Evolutionary conservation across 495 filamentous ascomycete genomes (phyloP), one percentile per base, ranked within the genome.

Genomic region (Pseudotulostoma volvatum): DNA sequence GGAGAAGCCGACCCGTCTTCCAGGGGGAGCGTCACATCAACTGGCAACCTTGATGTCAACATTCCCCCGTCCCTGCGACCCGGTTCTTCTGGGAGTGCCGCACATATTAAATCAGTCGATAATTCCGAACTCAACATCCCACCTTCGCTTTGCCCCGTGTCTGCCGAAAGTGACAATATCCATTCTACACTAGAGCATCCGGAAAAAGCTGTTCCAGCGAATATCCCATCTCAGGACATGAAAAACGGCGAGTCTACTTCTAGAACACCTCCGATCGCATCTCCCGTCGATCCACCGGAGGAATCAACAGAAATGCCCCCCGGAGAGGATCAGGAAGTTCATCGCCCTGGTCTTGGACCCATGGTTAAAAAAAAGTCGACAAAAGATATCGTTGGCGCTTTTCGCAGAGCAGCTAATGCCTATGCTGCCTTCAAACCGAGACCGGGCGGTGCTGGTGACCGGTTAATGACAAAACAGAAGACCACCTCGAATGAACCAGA

Each of bases 351-450:
- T 1, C 71, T 93, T 15, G 84, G 83, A 0, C 84, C 85, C 28
- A 93, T 93, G 85, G 77, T 93, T 40, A 90, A 87, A 56, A 79
- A 85, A 40, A 73, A 72, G 46, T 77, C 76, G 0, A 68, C 57
- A 34, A 70, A 64, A 20, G 80, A 90, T 32, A 66, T 90, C 46
- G 82, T 81, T 18, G 76, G 75, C 23, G 65, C 73, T n/a, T 76
- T 95, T 43, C 77, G 79, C 49, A 86, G 85, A 52, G 86, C 85
- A 23, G 86, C 90, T 9, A 76, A 70, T 21, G 76, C 84, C n/a
- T 78, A 81, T 40, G 70, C 67, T 44, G 78, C 77, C 14, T 95
- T 95, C 64, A 87, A 82, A 48, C 84, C 86, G 13, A 71, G 86
- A 28, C 73, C 77, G 11, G 84, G 84, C 20, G 85, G 83, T 38